Percentiles rank a stretch among this genome's conserved stretches.
These are phyloP conservation scores for Aphanomyces stellatus DNA, from an alignment of 352 stramenopile genomes.

Conservation along the genomic window DNA sequence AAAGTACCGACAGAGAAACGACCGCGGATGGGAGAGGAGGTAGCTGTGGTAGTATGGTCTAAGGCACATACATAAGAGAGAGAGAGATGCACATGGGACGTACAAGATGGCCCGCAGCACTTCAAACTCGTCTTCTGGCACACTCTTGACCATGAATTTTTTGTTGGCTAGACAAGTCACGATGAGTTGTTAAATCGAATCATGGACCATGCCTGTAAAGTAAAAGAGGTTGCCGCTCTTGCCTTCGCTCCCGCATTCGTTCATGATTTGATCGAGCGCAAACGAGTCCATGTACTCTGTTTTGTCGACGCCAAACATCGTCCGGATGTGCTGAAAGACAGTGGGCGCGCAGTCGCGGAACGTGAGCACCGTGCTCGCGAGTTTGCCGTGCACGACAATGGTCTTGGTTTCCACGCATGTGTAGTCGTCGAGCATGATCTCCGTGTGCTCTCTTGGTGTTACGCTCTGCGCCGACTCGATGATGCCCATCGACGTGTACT, in stretches of 20 bases:
- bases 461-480: conserved; percentile 43
- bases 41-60: conserved; percentile 76
- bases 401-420: conserved; percentile 55
- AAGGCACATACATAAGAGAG: too few relatives aligned
- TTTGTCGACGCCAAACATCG: conserved; percentile 63
- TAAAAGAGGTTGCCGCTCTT: conserved; percentile 86
- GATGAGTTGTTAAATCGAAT: conserved; percentile 7
- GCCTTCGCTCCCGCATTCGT: conserved; percentile 69
- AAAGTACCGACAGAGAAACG: conserved; percentile 73
- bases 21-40: conserved; percentile 59
- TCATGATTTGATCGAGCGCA: conserved; percentile 54
- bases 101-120: conserved; percentile 69
- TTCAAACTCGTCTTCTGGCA: conserved; percentile 79
- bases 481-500: conserved; percentile 80
- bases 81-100: too few relatives aligned
- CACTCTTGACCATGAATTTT: conserved; percentile 84
- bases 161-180: conserved; percentile 43
- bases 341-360: conserved; percentile 72
- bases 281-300: conserved; percentile 72
- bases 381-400: conserved; percentile 57
- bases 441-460: conserved; percentile 19
- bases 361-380: conserved; percentile 41
- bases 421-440: conserved; percentile 61
- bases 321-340: conserved; percentile 67
- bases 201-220: conserved; percentile 42